These are phyloP conservation scores for Akanthomyces uredinophilus DNA, from an alignment of 2,329 filamentous ascomycete species.

Conservation along the genomic window DNA sequence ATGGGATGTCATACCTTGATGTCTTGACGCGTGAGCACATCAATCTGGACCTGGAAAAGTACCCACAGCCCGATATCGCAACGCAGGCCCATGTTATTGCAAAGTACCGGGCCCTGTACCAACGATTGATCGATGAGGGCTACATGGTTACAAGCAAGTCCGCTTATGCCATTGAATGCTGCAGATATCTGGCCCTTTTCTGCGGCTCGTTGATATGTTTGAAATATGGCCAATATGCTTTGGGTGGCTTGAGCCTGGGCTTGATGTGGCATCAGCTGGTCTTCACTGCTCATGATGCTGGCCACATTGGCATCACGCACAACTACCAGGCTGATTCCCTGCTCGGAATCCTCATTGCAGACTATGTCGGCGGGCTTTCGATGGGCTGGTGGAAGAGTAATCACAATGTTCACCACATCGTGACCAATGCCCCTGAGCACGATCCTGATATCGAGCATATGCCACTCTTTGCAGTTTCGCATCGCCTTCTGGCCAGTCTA, in stretches of 20 bases:
- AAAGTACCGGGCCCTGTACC: slow-evolving; percentile 76
- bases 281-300: slow-evolving; percentile 91
- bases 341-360: slow-evolving; percentile 85
- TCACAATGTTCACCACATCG: slow-evolving; percentile 95
- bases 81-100: slow-evolving; percentile 71
- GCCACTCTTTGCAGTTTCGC: slow-evolving; percentile 82
- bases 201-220: slow-evolving; percentile 57
- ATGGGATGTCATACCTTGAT: slow-evolving; percentile 64
- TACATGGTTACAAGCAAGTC: slow-evolving; percentile 81
- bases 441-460: slow-evolving; percentile 93
- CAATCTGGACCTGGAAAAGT: slow-evolving; percentile 67
- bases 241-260: slow-evolving; percentile 71
- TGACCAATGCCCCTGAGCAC: slow-evolving; percentile 92
- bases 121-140: slow-evolving; percentile 66
- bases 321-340: slow-evolving; percentile 75
- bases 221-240: slow-evolving; percentile 58
- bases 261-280: slow-evolving; percentile 91
- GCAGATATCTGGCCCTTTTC: slow-evolving; percentile 65
- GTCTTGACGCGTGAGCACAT: slow-evolving; percentile 70
- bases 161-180: slow-evolving; percentile 69
- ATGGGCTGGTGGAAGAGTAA: slow-evolving; percentile 96
- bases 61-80: slow-evolving; percentile 65
- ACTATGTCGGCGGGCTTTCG: slow-evolving; percentile 84
- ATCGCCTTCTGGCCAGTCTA: slow-evolving; percentile 69
- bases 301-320: slow-evolving; percentile 96